These are phyloP conservation scores for Capsella bursapastoris DNA, from an alignment of 345 rosid genomes.

Conservation along the genomic window DNA sequence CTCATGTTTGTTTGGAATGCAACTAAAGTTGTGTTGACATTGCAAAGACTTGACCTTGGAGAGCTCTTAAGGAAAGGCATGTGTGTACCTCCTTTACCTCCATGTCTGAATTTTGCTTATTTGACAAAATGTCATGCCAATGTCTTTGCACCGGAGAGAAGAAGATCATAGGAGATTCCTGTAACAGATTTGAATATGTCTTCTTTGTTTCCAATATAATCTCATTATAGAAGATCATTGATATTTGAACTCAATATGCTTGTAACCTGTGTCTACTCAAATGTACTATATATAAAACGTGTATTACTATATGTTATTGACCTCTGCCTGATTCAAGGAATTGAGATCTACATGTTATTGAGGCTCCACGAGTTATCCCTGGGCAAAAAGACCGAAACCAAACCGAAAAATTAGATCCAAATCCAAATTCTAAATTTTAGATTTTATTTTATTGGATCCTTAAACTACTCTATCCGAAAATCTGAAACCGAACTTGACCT, in stretches of 20 bases:
- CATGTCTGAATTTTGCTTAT: constrained; percentile 71
- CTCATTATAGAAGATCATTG: not conserved
- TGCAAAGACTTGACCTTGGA: constrained; percentile 72
- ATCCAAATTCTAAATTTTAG: no score
- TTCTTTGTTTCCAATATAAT: not conserved
- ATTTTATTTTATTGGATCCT: no score
- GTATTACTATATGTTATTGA: no score
- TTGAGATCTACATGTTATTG: no score
- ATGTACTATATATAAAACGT: not conserved
- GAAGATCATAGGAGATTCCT: constrained; percentile 23
- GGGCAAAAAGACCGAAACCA: no score
- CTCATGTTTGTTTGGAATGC: constrained; percentile 91
- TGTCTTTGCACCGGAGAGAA: constrained; percentile 64
- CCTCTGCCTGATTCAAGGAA: no score
- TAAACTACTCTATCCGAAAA: no score
- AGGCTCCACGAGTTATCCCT: no score
- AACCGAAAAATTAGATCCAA: no score
- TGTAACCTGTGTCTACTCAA: constrained; percentile 9
- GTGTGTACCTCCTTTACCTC: constrained; percentile 63
- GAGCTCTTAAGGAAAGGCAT: constrained; percentile 82
- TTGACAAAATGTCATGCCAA: constrained; percentile 82
- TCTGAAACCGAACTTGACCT: no score
- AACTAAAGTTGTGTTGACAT: constrained; percentile 66
- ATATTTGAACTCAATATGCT: constrained; percentile 15
- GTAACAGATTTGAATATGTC: constrained; percentile 1